A percentile compares a stretch with the other conserved stretches of the same genome.
These are phyloP conservation scores for Hypomyces rosellus DNA, from an alignment of 2,329 filamentous ascomycete genomes.

Conservation along the genomic window DNA sequence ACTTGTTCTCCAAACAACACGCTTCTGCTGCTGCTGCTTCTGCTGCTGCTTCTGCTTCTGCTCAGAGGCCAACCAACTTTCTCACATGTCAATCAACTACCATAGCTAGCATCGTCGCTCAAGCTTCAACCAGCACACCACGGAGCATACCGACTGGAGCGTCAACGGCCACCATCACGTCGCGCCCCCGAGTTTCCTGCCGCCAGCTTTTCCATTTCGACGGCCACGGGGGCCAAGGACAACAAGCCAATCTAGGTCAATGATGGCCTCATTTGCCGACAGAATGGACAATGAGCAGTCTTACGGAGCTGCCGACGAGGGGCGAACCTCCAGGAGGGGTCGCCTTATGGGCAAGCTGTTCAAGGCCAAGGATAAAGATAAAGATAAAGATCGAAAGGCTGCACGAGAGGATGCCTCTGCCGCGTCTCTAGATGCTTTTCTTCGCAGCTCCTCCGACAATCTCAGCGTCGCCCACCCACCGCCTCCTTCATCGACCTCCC, in stretches of 20 bases:
- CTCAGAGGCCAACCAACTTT: constrained; percentile 4
- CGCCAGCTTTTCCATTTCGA: constrained; percentile 3
- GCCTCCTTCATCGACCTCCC: constrained; percentile 34
- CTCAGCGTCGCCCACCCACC: constrained; percentile 47
- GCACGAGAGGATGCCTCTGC: constrained; percentile 26
- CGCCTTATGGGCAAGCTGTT: constrained; percentile 61
- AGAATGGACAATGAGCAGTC: constrained; percentile 42
- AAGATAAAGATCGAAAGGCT: constrained; percentile 25
- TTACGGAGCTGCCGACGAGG: constrained; percentile 31
- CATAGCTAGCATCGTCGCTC: background rate
- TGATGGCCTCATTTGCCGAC: constrained; percentile 17
- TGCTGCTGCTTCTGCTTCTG: too few relatives aligned
- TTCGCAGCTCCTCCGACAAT: constrained; percentile 50
- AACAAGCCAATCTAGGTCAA: constrained; percentile 13
- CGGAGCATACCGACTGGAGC: background rate
- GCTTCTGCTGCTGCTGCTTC: too few relatives aligned
- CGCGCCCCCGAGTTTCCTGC: constrained; percentile 4
- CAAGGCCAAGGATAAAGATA: constrained; percentile 40
- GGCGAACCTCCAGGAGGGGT: constrained; percentile 40
- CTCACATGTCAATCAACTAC: constrained; percentile 6
- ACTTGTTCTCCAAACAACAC: background rate
- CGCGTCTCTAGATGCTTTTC: constrained; percentile 52
- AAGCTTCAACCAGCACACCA: constrained; percentile 4
- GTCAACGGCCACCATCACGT: background rate
- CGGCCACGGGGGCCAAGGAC: constrained; percentile 6